Conservation (phyloP, 1,139 yeast genomes). For the Entelexis paramagnoliae region DNA sequence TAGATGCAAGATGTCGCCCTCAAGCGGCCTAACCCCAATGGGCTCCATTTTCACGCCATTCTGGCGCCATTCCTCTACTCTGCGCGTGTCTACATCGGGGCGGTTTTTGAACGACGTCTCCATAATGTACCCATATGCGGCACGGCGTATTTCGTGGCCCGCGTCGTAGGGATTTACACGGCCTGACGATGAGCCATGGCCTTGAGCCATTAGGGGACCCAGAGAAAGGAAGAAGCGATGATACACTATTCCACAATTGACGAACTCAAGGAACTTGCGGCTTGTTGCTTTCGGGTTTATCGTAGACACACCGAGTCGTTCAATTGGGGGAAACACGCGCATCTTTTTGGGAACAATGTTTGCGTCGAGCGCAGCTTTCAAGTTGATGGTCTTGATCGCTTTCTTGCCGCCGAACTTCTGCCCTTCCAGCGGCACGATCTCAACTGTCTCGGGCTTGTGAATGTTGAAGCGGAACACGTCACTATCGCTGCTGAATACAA, state of each 20-base stretch:
- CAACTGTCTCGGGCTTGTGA: slow-evolving; percentile 7
- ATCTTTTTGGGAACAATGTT: neutral
- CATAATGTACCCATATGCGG: slow-evolving; percentile 12
- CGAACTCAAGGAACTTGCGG: slow-evolving; percentile 8
- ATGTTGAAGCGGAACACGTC: slow-evolving; percentile 18
- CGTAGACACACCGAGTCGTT: slow-evolving; percentile 6
- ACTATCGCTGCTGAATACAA: slow-evolving; percentile 17
- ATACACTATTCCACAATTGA: slow-evolving; percentile 12
- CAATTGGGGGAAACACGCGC: slow-evolving; percentile 3
- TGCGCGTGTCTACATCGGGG: neutral
- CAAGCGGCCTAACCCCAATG: slow-evolving; percentile 1
- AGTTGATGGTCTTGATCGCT: slow-evolving; percentile 4
- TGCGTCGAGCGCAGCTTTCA: neutral
- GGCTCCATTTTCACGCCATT: slow-evolving; percentile 1
- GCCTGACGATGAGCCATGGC: neutral
- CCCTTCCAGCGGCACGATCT: slow-evolving; percentile 9
- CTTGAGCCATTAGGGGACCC: neutral
- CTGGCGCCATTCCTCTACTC: slow-evolving; percentile 3
- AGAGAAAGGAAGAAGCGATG: slow-evolving; percentile 2
- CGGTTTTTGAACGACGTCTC: neutral
- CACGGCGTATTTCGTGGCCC: slow-evolving; percentile 14
- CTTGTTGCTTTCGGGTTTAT: slow-evolving; percentile 4
- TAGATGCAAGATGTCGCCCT: slow-evolving; percentile 4
- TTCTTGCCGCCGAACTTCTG: slow-evolving; percentile 1
- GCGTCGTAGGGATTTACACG: slow-evolving; percentile 6